Percentiles rank a stretch among this genome's conserved stretches.
phyloP scores from a whole-genome alignment of 108 stramenopile species.

The Nitzschia palea region DNA sequence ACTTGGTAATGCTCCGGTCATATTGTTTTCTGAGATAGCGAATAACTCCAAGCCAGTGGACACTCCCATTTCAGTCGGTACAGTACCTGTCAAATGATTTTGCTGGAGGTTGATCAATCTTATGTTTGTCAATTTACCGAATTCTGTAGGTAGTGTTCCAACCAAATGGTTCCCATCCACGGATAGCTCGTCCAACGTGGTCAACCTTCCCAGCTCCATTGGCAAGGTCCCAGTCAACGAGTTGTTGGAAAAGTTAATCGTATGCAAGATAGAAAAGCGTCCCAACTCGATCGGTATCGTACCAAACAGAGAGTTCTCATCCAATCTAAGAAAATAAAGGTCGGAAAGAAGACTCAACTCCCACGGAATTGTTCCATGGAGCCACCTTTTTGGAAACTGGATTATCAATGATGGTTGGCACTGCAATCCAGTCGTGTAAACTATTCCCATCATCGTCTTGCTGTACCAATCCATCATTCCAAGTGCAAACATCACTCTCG shows the following conservation, averaged over 20 bases:
- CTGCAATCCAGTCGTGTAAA: too few species aligned
- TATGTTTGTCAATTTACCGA: slow-evolving; percentile 42
- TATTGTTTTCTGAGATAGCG: too few species aligned
- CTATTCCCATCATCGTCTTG: too few species aligned
- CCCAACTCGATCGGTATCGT: slow-evolving; percentile 19
- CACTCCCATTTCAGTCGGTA: too few species aligned
- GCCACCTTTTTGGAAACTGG: background rate
- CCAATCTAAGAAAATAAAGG: slow-evolving; percentile 21
- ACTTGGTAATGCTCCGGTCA: background rate
- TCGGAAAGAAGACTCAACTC: slow-evolving; percentile 5
- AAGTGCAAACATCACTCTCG: too few species aligned
- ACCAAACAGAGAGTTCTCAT: slow-evolving; percentile 5
- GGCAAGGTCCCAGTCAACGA: too few species aligned
- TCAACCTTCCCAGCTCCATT: too few species aligned
- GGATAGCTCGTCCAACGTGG: slow-evolving; percentile 45
- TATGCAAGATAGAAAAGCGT: background rate
- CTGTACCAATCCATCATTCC: too few species aligned
- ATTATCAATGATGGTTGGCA: background rate
- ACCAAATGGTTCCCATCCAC: slow-evolving; percentile 40
- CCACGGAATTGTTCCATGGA: slow-evolving; percentile 9
- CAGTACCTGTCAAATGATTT: too few species aligned
- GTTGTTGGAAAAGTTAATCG: background rate
- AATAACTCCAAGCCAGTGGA: too few species aligned
- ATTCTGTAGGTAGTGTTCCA: slow-evolving; percentile 41
- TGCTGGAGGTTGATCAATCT: too few species aligned